Evolutionary conservation across 2,329 filamentous ascomycete species (phyloP).

Genomic region (Neofusicoccum kwambonambiense): DNA sequence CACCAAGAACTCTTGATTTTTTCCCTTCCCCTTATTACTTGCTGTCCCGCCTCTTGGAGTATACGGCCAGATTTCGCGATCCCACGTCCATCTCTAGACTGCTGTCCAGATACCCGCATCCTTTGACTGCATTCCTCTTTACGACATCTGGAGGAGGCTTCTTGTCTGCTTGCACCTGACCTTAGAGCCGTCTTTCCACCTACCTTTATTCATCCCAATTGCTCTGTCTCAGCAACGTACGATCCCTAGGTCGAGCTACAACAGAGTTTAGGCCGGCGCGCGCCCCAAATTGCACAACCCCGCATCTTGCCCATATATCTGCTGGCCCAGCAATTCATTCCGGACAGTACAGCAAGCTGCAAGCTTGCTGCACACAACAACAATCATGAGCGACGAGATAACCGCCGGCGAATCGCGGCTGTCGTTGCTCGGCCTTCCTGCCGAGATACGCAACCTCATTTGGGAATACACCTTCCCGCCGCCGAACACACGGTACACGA

Average conservation of each 20-base stretch:
- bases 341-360: background rate
- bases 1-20: background rate
- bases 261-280: background rate
- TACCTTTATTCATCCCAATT: background rate
- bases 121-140: background rate
- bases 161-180: background rate
- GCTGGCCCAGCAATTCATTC: background rate
- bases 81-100: background rate
- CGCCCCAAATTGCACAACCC: background rate
- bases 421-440: constrained; percentile 18
- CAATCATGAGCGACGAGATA: background rate
- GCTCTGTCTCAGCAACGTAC: background rate
- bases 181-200: background rate
- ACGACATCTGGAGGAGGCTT: background rate
- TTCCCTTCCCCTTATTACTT: background rate
- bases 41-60: background rate
- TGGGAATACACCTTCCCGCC: constrained; percentile 19
- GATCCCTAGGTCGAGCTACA: background rate
- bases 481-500: background rate
- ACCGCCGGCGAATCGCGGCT: background rate
- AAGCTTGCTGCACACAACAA: background rate
- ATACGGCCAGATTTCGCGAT: background rate
- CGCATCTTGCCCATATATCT: background rate
- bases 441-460: constrained; percentile 20
- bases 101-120: background rate